Evolutionary conservation across 495 filamentous ascomycete species (phyloP), one percentile per base, ranked within the genome.

Genomic region (Clohesyomyces aquaticus): DNA sequence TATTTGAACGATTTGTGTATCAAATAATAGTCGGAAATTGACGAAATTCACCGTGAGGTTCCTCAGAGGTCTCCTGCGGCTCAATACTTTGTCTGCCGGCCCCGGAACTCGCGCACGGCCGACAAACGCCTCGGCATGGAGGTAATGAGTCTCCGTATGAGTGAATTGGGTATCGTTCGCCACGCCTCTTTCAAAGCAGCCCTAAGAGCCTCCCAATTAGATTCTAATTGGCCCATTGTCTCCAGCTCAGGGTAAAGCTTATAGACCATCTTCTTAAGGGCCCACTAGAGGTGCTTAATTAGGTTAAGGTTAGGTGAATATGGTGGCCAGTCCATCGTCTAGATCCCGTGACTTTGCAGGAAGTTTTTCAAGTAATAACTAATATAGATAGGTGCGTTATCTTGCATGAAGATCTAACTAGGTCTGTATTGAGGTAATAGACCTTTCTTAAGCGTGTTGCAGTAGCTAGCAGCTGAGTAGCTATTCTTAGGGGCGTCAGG

Each of bases 391-490:
- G 21, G 22, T 11, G 46, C 14, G 46, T 49, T 49, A 14, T 49
- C 46, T 23, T 49, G 3, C 46, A 49, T 49, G 25, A 49, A 49
- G 46, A 49, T 49, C 4, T 49, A 23, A 11, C 46, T 25, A 49
- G 22, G 46, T 25, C 12, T 2, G 21, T 49, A 49, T 4, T 49
- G 4, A 22, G 46, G 46, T 22, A 49, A 23, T 21, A 49, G 22
- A 22, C 46, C 21, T 25, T 49, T 49, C 46, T 49, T 22, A 6
- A 49, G 23, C 3, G 14, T 49, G 3, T 49, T 22, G 19, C 9
- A 22, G 21, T 25, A 49, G 3, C 9, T 22, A 1, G 2, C 22
- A 8, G 18, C 14, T 22, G 22, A 49, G 22, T 49, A 25, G 4
- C 10, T 21, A 9, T 25, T 8, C 12, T 49, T 4, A 10, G 18